These are phyloP conservation scores for Rehmannia glutinosa DNA, from an alignment of 257 asterid genomes.

Conservation along the genomic window DNA sequence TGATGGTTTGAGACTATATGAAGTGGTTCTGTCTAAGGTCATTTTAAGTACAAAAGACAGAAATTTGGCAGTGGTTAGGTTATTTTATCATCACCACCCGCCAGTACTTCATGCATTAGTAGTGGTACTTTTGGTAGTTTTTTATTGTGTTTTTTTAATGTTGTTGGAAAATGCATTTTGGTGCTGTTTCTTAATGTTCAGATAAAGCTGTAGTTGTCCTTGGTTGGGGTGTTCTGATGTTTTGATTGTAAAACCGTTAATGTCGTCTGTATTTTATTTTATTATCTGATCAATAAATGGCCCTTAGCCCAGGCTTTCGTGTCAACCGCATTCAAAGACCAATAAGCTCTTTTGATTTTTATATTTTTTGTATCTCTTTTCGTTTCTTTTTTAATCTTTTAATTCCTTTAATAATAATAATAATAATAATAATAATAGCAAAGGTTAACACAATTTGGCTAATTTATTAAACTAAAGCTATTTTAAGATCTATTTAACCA, in stretches of 20 bases:
- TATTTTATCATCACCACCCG: background rate
- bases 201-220: background rate
- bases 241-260: conserved; percentile 9
- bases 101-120: background rate
- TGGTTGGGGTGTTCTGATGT: background rate
- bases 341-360: background rate
- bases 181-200: background rate
- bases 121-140: background rate
- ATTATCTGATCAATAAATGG: background rate
- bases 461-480: too few species aligned
- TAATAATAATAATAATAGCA: too few species aligned
- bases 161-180: background rate
- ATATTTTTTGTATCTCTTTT: background rate
- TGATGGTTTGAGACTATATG: background rate
- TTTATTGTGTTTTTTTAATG: background rate
- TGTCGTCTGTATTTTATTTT: conserved; percentile 3
- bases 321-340: background rate
- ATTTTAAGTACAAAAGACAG: conserved; percentile 18
- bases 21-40: conserved; percentile 21
- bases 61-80: background rate
- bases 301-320: background rate
- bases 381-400: too few species aligned
- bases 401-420: too few species aligned
- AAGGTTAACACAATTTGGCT: too few species aligned
- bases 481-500: too few species aligned